A percentile compares a stretch with the other conserved stretches of the same genome.
phyloP scores from a whole-genome alignment of 1,284 basidiomycete genomes.

The Marasmius sp. region DNA sequence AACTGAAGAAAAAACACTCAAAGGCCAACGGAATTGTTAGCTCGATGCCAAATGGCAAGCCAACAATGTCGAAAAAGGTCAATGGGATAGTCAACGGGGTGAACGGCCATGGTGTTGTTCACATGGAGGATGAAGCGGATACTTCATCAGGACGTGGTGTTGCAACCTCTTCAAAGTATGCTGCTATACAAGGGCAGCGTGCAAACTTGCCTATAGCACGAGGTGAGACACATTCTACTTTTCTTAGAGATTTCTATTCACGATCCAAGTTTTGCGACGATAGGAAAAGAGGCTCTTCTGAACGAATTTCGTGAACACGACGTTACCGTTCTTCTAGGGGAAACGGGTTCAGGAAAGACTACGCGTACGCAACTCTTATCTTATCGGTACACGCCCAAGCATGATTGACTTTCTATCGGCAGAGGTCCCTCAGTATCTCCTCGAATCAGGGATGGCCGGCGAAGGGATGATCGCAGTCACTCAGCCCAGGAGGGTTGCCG shows the following conservation, averaged over 20 bases:
- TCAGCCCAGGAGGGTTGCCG: conserved; percentile 92
- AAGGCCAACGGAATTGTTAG: conserved; percentile 20
- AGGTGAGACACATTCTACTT: conserved; percentile 44
- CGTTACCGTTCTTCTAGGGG: conserved; percentile 90
- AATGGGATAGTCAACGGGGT: conserved; percentile 17
- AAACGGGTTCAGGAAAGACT: conserved; percentile 98
- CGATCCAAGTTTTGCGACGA: conserved; percentile 6
- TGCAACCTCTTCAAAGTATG: conserved; percentile 6
- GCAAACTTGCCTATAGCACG: conserved; percentile 76
- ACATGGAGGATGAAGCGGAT: not conserved
- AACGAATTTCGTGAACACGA: conserved; percentile 78
- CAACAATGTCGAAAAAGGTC: conserved; percentile 14
- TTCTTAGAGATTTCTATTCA: not conserved
- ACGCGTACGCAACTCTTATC: conserved; percentile 66
- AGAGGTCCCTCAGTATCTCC: conserved; percentile 91
- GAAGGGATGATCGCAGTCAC: conserved; percentile 82
- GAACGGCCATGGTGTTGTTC: conserved; percentile 6
- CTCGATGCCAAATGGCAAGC: conserved; percentile 20
- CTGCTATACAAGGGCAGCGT: conserved; percentile 58
- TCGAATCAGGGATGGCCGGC: conserved; percentile 65
- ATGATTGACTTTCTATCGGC: conserved; percentile 5
- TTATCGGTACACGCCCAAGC: not conserved
- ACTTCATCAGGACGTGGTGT: not conserved
- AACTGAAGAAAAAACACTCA: conserved; percentile 22
- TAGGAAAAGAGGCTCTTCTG: conserved; percentile 77